Base-by-base conservation (phyloP, 257 asterid genomes). In the Primulina eburnea region DNA sequence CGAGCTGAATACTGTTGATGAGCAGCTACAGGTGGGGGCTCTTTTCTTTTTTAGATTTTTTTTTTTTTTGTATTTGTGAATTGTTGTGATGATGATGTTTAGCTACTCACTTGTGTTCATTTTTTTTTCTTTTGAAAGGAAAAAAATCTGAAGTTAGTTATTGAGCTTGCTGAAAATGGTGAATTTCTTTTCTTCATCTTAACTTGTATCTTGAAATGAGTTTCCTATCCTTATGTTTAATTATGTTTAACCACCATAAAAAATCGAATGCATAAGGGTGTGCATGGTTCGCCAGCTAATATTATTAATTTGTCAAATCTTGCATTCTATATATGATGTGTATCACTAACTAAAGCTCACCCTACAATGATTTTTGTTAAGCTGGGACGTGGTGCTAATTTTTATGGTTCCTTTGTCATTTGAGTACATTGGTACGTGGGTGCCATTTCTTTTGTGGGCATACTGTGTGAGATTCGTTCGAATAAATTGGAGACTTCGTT, bases 11-110 rank as follows among this genome's bases (percentile, higher is more conserved):
- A 83, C 91, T 0, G 82, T 83, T 64, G 98, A 90, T 70, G 81
- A 85, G 65, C 78, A 83, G 84, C 74, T 93, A 86, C 99, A 93
- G 97, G 99, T 93, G 57, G 38, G 53, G 68, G 3, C 4, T 47
- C n/a, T 58, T 61, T 68, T 52, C 29, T n/a, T 20, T 30, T 52
- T 52, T 20, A 11, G 8, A 8, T 43, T n/a, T 20, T 30, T 21
- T 52, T 62, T 30, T 43, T 21, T 52, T 62, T 30, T 43, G 53
- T 43, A 3, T 43, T 43, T 6, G 6, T 12, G 50, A 12, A 43
- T 43, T 43, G 53, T 3, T 43, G 53, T 3, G 53, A 43, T 12
- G 53, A 40, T 40, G 16, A 10, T 40, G 17, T 11, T 40, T 11
- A 9, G n/a, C 3, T 4, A 9, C 3, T 12, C 53, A 43, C 53